Evolutionary conservation across 768 basidiomycete genomes (phyloP).

Genomic region (Fomitopsis serialis): DNA sequence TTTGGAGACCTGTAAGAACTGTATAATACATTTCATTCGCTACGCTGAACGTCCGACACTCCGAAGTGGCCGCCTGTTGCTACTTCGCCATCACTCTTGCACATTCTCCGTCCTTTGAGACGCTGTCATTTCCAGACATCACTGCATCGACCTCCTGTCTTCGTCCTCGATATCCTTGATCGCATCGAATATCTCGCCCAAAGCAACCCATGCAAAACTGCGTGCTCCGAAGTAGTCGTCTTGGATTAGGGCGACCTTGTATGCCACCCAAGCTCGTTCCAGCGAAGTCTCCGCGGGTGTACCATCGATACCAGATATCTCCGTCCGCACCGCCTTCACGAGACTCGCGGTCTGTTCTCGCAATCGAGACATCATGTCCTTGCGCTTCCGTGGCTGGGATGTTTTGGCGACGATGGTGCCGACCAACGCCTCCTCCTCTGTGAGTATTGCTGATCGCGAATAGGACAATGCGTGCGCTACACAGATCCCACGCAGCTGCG

Average conservation of each 20-base stretch:
- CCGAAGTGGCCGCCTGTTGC: neutral
- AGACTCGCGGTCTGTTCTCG: conserved; percentile 51
- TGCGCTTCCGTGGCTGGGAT: conserved; percentile 49
- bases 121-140: neutral
- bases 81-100: neutral
- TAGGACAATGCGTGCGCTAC: conserved; percentile 40
- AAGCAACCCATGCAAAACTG: conserved; percentile 57
- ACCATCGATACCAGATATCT: conserved; percentile 46
- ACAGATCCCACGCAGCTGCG: conserved; percentile 45
- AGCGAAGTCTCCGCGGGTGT: conserved; percentile 35
- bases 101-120: neutral
- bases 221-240: conserved; percentile 47
- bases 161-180: conserved; percentile 40
- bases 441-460: conserved; percentile 36
- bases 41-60: conserved; percentile 8
- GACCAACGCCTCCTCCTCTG: conserved; percentile 59
- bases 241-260: conserved; percentile 35
- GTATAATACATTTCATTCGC: neutral
- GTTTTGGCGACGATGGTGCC: conserved; percentile 64
- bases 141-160: conserved; percentile 2
- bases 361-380: conserved; percentile 47
- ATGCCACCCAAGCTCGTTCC: conserved; percentile 50
- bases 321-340: conserved; percentile 43
- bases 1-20: conserved; percentile 3
- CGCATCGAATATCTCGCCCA: conserved; percentile 52